Percentiles rank a stretch among this genome's conserved stretches.
phyloP scores from a whole-genome alignment of 768 basidiomycete species.

The Erythrobasidium yunnanense region DNA sequence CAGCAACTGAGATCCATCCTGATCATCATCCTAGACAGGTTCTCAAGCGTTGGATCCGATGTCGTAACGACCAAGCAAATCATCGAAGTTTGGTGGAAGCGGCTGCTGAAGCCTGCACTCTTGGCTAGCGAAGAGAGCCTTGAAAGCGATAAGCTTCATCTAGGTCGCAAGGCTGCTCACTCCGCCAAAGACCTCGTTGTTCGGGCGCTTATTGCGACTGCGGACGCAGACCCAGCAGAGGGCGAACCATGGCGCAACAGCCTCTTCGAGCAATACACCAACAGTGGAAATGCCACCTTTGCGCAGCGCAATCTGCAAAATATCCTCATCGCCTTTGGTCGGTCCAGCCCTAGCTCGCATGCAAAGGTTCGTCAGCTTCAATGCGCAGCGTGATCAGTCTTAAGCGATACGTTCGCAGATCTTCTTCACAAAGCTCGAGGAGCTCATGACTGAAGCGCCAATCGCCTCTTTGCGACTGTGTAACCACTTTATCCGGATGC shows the following conservation, averaged over 20 bases:
- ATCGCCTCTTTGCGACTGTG: not conserved
- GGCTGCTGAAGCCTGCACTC: slow-evolving; percentile 8
- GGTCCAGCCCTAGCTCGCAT: slow-evolving; percentile 13
- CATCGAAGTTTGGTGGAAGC: slow-evolving; percentile 14
- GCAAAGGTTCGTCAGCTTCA: too few species aligned
- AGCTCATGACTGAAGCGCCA: not conserved
- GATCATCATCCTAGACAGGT: slow-evolving; percentile 14
- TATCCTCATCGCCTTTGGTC: not conserved
- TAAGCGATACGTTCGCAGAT: slow-evolving; percentile 13
- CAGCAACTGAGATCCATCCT: not conserved
- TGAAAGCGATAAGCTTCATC: not conserved
- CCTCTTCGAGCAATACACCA: not conserved
- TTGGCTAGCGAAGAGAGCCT: not conserved
- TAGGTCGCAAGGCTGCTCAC: not conserved
- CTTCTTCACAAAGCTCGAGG: slow-evolving; percentile 12
- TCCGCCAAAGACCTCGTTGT: slow-evolving; percentile 8
- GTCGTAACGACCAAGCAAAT: slow-evolving; percentile 3
- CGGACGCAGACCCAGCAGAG: not conserved
- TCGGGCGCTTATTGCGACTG: not conserved
- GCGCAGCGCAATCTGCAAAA: slow-evolving; percentile 14
- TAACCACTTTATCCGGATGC: not conserved
- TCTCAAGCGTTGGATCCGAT: not conserved
- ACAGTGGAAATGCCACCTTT: not conserved
- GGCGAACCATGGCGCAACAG: not conserved
- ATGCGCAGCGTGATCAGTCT: too few species aligned